phyloP scores from a whole-genome alignment of 2,329 filamentous ascomycete genomes.

The Calonectria hongkongensis region DNA sequence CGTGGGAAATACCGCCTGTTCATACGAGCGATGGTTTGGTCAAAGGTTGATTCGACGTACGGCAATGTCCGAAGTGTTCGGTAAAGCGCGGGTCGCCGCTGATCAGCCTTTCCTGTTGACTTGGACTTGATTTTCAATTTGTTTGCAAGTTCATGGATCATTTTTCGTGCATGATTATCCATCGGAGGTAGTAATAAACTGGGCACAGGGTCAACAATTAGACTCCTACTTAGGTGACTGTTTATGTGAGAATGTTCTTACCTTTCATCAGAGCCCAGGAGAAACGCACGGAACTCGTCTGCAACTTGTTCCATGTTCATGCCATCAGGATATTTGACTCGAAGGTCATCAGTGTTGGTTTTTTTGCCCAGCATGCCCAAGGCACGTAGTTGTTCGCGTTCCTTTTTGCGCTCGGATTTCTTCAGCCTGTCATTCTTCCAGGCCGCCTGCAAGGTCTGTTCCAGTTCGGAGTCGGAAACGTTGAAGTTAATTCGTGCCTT shows the following conservation, averaged over 20 bases:
- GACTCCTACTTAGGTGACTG: not conserved
- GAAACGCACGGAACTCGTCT: constrained; percentile 82
- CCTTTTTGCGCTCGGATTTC: constrained; percentile 82
- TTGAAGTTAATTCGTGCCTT: constrained; percentile 71
- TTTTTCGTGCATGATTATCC: constrained; percentile 84
- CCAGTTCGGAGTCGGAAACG: constrained; percentile 80
- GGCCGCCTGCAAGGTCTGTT: constrained; percentile 73
- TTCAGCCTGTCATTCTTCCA: constrained; percentile 82
- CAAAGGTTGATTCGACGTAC: constrained; percentile 76
- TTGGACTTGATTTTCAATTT: constrained; percentile 88
- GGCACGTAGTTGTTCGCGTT: constrained; percentile 80
- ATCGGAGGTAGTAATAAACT: constrained; percentile 89
- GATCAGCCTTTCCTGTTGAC: constrained; percentile 83
- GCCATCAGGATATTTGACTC: constrained; percentile 82
- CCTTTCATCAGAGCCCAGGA: constrained; percentile 78
- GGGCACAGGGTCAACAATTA: constrained; percentile 38
- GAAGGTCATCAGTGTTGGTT: constrained; percentile 74
- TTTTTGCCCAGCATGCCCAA: constrained; percentile 79
- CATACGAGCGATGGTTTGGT: constrained; percentile 59
- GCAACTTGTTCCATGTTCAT: constrained; percentile 83
- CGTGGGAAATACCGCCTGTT: constrained; percentile 74
- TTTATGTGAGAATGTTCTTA: constrained; percentile 62
- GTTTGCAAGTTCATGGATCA: constrained; percentile 86
- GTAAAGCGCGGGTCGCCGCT: constrained; percentile 85
- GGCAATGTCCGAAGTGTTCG: constrained; percentile 81